These are phyloP conservation scores for Macrolepiota albuminosa DNA, from an alignment of 768 basidiomycete genomes.

Conservation along the genomic window DNA sequence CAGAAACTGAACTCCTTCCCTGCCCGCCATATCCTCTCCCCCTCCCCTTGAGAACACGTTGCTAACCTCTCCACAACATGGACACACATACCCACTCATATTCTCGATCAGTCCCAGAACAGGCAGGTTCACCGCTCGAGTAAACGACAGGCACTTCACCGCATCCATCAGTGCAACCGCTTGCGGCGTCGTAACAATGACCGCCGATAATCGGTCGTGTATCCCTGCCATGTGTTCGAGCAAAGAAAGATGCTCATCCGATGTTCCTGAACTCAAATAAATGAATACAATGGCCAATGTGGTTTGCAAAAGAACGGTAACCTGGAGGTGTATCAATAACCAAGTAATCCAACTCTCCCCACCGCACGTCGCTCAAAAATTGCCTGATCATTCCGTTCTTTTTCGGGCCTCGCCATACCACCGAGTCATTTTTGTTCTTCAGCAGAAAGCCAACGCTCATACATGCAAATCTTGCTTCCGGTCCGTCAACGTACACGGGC, in stretches of 20 bases:
- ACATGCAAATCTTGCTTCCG: conserved; percentile 70
- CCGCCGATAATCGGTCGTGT: conserved; percentile 69
- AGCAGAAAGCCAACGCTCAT: conserved; percentile 98
- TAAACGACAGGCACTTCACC: conserved; percentile 95
- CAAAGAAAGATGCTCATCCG: conserved; percentile 96
- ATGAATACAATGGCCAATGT: conserved; percentile 13
- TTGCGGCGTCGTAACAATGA: conserved; percentile 97
- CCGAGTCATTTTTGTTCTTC: conserved; percentile 85
- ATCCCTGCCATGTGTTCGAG: conserved; percentile 90
- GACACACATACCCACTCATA: conserved; percentile 98
- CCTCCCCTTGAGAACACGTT: conserved; percentile 95
- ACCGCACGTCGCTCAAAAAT: conserved; percentile 90
- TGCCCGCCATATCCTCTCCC: conserved; percentile 80
- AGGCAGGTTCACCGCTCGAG: conserved; percentile 79
- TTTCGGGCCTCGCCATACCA: conserved; percentile 98
- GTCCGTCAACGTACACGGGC: conserved; percentile 90
- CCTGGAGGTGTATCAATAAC: conserved; percentile 97
- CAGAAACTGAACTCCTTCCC: conserved; percentile 70
- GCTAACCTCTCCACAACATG: conserved; percentile 93
- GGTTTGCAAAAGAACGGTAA: conserved; percentile 31
- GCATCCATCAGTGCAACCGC: conserved; percentile 94
- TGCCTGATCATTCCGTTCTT: conserved; percentile 98
- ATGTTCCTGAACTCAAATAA: conserved; percentile 65
- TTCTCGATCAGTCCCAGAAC: conserved; percentile 94
- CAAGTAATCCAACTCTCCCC: conserved; percentile 91